Conservation (phyloP, 1,139 yeast species). For the Pichia sp. region DNA sequence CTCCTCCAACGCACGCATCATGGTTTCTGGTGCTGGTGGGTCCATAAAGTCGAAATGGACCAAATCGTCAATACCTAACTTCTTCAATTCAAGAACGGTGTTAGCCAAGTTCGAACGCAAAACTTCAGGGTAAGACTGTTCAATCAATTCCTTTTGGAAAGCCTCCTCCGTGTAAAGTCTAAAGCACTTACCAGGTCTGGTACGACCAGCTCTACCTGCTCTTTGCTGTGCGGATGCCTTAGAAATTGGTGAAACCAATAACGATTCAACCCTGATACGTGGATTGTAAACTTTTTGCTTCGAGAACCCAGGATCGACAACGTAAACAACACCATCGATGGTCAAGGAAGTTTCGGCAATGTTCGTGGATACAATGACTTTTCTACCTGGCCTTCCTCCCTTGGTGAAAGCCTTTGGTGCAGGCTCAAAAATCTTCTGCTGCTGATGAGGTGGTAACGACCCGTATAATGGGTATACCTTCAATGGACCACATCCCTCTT, state of each 20-base stretch:
- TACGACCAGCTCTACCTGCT: constrained; percentile 99
- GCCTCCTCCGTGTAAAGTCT: constrained; percentile 96
- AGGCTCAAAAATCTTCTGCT: constrained; percentile 86
- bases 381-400: constrained; percentile 85
- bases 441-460: constrained; percentile 92
- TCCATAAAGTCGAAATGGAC: constrained; percentile 99
- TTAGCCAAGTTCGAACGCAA: constrained; percentile 85
- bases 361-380: constrained; percentile 89
- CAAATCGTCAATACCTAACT: constrained; percentile 89
- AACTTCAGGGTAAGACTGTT: constrained; percentile 95
- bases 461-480: constrained; percentile 92
- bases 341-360: constrained; percentile 98
- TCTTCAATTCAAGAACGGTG: constrained; percentile 88
- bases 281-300: constrained; percentile 97
- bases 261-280: constrained; percentile 89
- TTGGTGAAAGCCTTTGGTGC: constrained; percentile 67
- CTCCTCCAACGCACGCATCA: constrained; percentile 98
- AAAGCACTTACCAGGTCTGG: constrained; percentile 97
- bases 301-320: constrained; percentile 95
- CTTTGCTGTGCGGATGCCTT: constrained; percentile 97
- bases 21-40: constrained; percentile 99
- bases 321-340: constrained; percentile 95
- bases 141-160: constrained; percentile 86
- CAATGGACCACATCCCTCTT: constrained; percentile 84
- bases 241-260: constrained; percentile 91